These are phyloP conservation scores for Benincasa hispida DNA, from an alignment of 306 rosid species.

Conservation along the genomic window DNA sequence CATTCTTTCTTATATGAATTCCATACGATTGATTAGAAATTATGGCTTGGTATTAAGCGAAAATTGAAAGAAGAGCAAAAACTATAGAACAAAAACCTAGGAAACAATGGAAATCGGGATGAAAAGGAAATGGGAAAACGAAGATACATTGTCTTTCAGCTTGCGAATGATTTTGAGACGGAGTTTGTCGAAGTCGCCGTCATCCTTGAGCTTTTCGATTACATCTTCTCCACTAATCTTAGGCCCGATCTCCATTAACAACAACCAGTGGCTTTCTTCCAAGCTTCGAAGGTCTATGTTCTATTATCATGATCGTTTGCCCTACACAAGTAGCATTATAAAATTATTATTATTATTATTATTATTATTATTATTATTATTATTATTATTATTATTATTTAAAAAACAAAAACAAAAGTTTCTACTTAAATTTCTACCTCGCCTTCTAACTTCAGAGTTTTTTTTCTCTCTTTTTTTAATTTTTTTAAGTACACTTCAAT, in stretches of 20 bases:
- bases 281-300: slow-evolving; percentile 1
- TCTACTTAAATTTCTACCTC: no score
- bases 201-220: slow-evolving; percentile 68
- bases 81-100: neutral
- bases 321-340: neutral
- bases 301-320: neutral
- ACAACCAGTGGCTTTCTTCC: slow-evolving; percentile 25
- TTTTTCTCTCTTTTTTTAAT: no score
- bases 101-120: neutral
- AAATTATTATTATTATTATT: no score
- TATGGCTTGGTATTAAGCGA: no score
- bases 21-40: neutral
- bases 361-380: no score
- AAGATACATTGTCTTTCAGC: slow-evolving; percentile 54
- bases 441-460: no score
- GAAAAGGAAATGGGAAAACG: neutral
- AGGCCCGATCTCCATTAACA: neutral
- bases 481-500: no score
- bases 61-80: neutral
- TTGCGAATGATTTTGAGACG: slow-evolving; percentile 79
- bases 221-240: slow-evolving; percentile 55
- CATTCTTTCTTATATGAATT: neutral
- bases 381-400: no score
- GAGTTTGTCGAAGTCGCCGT: slow-evolving; percentile 84
- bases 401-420: no score